phyloP scores from a whole-genome alignment of 768 basidiomycete species.

The Lentinula sp. region DNA sequence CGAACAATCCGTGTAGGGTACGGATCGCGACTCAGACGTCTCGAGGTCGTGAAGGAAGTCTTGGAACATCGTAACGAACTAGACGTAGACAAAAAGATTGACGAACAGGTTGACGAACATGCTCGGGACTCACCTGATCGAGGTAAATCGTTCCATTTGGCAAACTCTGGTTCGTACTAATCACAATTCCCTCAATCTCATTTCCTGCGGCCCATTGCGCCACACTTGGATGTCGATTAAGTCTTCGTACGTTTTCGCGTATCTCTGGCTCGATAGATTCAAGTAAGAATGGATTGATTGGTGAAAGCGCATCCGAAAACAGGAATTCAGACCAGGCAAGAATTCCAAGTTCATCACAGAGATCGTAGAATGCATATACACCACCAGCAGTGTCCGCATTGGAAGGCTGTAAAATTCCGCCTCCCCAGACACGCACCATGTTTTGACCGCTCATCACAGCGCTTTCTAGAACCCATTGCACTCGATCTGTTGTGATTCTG shows the following conservation, averaged over 20 bases:
- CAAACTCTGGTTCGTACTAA: constrained; percentile 24
- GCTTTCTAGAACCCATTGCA: constrained; percentile 52
- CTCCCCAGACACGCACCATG: constrained; percentile 61
- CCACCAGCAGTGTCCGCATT: constrained; percentile 32
- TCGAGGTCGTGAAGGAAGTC: constrained; percentile 44
- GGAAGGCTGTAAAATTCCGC: constrained; percentile 47
- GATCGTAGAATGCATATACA: constrained; percentile 48
- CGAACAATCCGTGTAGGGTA: constrained; percentile 52
- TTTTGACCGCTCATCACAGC: constrained; percentile 51
- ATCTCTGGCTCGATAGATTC: constrained; percentile 49
- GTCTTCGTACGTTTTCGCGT: constrained; percentile 47
- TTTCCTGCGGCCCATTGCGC: constrained; percentile 59
- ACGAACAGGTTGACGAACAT: not conserved
- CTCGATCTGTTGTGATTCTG: constrained; percentile 40
- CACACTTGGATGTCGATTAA: constrained; percentile 52
- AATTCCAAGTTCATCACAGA: constrained; percentile 56
- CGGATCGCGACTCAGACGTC: constrained; percentile 42
- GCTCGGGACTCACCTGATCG: constrained; percentile 7
- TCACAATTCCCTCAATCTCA: constrained; percentile 52
- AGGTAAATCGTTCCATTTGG: constrained; percentile 41
- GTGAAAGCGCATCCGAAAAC: constrained; percentile 51
- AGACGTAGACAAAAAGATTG: not conserved
- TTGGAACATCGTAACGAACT: constrained; percentile 48
- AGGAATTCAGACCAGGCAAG: constrained; percentile 59
- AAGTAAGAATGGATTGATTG: constrained; percentile 48